Percentiles rank a stretch among this genome's conserved stretches.
These are phyloP conservation scores for Claviceps digitariae DNA, from an alignment of 2,329 filamentous ascomycete species.

Conservation along the genomic window DNA sequence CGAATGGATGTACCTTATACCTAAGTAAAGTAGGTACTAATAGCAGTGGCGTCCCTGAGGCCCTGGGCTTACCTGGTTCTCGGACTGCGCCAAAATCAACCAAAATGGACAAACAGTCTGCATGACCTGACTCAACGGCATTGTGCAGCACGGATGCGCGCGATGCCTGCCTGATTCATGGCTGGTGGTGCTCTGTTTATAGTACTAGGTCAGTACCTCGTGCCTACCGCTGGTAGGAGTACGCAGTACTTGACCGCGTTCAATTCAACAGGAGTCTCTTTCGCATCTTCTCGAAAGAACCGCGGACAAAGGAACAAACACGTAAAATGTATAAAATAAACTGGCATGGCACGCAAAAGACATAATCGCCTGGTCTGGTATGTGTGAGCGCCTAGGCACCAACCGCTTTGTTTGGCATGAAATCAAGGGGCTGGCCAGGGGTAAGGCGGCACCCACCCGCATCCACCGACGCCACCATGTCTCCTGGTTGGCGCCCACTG, in stretches of 20 bases:
- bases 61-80: background rate
- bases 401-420: background rate
- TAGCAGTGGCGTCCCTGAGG: background rate
- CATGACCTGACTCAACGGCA: background rate
- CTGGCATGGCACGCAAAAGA: background rate
- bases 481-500: no score
- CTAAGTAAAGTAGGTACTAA: no score
- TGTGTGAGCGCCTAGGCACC: background rate
- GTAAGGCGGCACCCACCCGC: slow-evolving; percentile 1
- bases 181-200: background rate
- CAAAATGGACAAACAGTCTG: background rate
- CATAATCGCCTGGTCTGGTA: background rate
- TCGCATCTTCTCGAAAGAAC: no score
- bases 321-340: background rate
- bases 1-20: no score
- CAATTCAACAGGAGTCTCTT: no score
- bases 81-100: background rate
- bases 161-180: background rate
- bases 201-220: no score
- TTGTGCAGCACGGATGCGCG: background rate
- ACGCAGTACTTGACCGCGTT: no score
- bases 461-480: background rate
- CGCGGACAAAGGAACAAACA: background rate
- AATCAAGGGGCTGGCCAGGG: slow-evolving; percentile 6
- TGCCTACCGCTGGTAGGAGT: no score